These are phyloP conservation scores for Coffea eugenioides DNA, from an alignment of 257 asterid species.

Conservation along the genomic window DNA sequence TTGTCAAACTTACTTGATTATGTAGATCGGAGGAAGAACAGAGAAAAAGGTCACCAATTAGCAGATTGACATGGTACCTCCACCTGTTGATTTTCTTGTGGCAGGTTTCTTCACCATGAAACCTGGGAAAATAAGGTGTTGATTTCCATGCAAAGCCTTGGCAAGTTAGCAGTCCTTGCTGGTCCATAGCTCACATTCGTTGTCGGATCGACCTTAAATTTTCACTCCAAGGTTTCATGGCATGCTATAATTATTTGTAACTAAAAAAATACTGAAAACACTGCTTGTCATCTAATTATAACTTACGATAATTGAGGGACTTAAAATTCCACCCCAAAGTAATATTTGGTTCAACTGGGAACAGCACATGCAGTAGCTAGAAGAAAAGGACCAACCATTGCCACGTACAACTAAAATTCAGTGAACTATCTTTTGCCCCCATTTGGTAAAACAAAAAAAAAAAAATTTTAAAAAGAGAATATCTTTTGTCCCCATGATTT, in stretches of 20 bases:
- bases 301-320: no score
- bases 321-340: no score
- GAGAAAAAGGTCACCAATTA: no score
- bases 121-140: slow-evolving; percentile 25
- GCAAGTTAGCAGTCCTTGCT: slow-evolving; percentile 49
- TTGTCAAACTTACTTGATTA: no score
- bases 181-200: slow-evolving; percentile 37
- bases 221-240: background rate
- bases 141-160: slow-evolving; percentile 61
- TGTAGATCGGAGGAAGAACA: background rate
- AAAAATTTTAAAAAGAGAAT: no score
- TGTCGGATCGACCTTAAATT: slow-evolving; percentile 43
- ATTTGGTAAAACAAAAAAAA: no score
- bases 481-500: background rate
- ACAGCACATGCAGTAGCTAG: background rate
- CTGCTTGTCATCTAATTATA: no score
- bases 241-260: no score
- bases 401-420: background rate
- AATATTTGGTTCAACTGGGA: no score
- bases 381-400: background rate
- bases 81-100: background rate
- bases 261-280: no score
- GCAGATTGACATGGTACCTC: background rate
- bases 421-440: background rate
- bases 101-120: background rate